Evolutionary conservation across 768 basidiomycete species (phyloP).

Genomic region (Coprinellus micaceus): DNA sequence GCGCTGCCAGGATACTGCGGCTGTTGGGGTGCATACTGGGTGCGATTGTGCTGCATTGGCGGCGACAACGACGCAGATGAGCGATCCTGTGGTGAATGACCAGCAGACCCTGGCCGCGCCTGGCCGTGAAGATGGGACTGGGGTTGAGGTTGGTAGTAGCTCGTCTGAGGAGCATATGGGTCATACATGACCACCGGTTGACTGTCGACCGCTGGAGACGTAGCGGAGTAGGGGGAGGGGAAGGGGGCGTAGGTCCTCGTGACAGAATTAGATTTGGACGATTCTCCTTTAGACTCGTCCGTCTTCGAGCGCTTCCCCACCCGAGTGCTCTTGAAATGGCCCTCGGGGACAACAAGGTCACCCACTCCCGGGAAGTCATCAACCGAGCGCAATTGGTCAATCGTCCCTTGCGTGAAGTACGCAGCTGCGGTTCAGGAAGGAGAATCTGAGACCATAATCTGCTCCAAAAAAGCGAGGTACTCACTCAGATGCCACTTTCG

Average conservation of each 20-base stretch:
- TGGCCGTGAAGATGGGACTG: conserved; percentile 6
- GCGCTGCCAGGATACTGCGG: not conserved
- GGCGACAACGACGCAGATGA: conserved; percentile 8
- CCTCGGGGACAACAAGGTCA: conserved; percentile 62
- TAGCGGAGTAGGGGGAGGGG: conserved; percentile 30
- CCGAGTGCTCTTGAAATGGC: conserved; percentile 66
- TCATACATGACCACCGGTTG: conserved; percentile 38
- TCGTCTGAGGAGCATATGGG: conserved; percentile 29
- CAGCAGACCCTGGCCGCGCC: not conserved
- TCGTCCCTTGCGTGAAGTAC: conserved; percentile 76
- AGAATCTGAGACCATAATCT: not conserved
- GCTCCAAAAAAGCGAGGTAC: conserved; percentile 20
- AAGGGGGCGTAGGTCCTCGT: conserved; percentile 41
- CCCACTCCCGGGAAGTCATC: conserved; percentile 61
- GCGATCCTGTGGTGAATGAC: conserved; percentile 3
- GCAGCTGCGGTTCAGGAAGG: conserved; percentile 50
- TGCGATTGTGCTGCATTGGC: not conserved
- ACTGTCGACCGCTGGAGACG: conserved; percentile 20
- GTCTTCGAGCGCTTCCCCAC: conserved; percentile 46
- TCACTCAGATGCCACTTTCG: conserved; percentile 84
- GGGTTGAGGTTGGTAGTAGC: conserved; percentile 16
- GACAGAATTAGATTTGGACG: conserved; percentile 26
- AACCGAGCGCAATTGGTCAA: conserved; percentile 67
- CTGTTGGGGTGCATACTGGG: not conserved
- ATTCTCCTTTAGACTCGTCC: conserved; percentile 33